Conservation (phyloP, 2,329 filamentous ascomycete species). For the Epichloe festucae region DNA sequence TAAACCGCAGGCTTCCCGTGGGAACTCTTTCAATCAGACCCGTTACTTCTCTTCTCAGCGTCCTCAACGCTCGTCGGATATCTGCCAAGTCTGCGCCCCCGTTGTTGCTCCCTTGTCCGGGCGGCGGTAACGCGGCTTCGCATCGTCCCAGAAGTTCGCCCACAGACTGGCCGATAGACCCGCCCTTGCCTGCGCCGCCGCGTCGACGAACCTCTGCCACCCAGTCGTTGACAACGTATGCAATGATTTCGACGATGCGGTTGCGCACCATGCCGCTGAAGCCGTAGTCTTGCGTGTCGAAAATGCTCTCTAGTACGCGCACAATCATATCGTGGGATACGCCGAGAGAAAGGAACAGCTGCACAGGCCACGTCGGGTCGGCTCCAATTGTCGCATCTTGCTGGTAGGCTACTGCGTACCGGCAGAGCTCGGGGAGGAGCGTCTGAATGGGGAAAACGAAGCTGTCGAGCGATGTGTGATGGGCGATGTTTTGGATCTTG, state of each 20-base stretch:
- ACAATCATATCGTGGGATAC: constrained; percentile 44
- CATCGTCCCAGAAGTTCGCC: constrained; percentile 37
- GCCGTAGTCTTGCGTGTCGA: constrained; percentile 45
- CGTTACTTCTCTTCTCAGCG: constrained; percentile 30
- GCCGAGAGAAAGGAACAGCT: constrained; percentile 41
- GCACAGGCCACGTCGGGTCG: constrained; percentile 42
- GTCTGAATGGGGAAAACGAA: constrained; percentile 51
- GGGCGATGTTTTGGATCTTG: constrained; percentile 50
- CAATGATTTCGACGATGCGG: constrained; percentile 42
- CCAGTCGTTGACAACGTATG: constrained; percentile 35
- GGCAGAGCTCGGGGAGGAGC: constrained; percentile 49
- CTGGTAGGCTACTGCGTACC: constrained; percentile 45
- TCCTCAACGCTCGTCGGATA: constrained; percentile 28
- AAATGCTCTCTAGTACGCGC: constrained; percentile 41
- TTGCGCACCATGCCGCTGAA: constrained; percentile 39
- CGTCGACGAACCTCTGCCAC: constrained; percentile 35
- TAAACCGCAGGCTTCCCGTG: constrained; percentile 31
- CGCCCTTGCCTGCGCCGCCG: constrained; percentile 27
- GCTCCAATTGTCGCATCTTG: constrained; percentile 46
- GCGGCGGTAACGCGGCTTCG: constrained; percentile 30
- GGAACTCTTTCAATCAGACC: constrained; percentile 30
- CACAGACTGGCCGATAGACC: constrained; percentile 29
- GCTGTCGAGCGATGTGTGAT: constrained; percentile 51
- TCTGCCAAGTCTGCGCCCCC: constrained; percentile 33
- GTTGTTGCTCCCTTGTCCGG: constrained; percentile 27